Evolutionary conservation across 1,284 basidiomycete genomes (phyloP).

Genomic region (Inonotus hispidus): DNA sequence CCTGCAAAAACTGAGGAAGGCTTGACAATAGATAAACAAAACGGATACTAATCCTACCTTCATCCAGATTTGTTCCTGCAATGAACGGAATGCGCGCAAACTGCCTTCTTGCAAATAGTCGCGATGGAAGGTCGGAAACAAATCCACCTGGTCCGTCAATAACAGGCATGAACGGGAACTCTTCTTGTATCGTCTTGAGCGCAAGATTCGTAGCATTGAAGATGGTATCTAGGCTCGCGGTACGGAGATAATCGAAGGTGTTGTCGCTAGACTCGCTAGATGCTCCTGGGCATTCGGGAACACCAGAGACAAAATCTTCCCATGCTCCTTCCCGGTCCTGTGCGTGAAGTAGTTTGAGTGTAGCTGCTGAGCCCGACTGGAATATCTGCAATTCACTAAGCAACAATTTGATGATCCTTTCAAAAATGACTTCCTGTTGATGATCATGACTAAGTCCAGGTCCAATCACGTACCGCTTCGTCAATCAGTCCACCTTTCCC

Average conservation of each 20-base stretch:
- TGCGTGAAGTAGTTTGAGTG: slow-evolving; percentile 28
- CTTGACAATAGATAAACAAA: not conserved
- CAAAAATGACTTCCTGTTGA: too few species aligned
- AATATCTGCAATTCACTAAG: too few species aligned
- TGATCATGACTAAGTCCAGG: too few species aligned
- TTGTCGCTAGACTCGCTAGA: slow-evolving; percentile 25
- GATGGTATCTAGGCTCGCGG: slow-evolving; percentile 34
- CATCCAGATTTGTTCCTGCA: slow-evolving; percentile 44
- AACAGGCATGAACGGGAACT: slow-evolving; percentile 36
- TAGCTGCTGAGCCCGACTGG: slow-evolving; percentile 38
- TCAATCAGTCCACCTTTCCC: too few species aligned
- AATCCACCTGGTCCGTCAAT: slow-evolving; percentile 40
- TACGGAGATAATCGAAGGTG: slow-evolving; percentile 37
- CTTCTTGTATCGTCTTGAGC: slow-evolving; percentile 24
- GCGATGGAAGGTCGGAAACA: slow-evolving; percentile 37
- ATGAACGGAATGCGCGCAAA: slow-evolving; percentile 44
- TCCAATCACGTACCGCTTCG: too few species aligned
- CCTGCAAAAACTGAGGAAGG: slow-evolving; percentile 22
- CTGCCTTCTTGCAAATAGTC: slow-evolving; percentile 29
- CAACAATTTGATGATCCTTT: too few species aligned
- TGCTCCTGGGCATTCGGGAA: slow-evolving; percentile 32
- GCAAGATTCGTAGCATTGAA: slow-evolving; percentile 28
- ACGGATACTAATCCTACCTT: slow-evolving; percentile 30
- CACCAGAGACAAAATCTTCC: slow-evolving; percentile 36
- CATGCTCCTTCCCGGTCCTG: slow-evolving; percentile 32